Percentiles rank a stretch among this genome's conserved stretches.
These are phyloP conservation scores for Gastrolobium bilobum DNA, from an alignment of 306 rosid genomes.

Conservation along the genomic window DNA sequence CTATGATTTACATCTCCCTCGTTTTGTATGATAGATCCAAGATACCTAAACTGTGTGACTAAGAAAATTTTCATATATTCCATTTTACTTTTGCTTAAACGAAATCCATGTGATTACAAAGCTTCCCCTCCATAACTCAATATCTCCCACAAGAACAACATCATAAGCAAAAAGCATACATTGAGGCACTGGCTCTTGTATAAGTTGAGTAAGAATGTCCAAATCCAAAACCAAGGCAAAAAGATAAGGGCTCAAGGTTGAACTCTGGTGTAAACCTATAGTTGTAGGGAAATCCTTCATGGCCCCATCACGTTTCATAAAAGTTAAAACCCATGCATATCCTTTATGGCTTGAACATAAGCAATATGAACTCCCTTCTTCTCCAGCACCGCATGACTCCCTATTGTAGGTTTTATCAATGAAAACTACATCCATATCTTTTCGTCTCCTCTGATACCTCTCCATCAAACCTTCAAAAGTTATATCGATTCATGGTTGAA, in stretches of 20 bases:
- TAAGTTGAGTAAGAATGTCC: background rate
- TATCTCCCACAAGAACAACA: background rate
- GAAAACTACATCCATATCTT: no score
- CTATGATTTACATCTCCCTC: background rate
- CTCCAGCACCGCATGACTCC: no score
- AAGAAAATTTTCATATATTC: background rate
- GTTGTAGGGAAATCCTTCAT: background rate
- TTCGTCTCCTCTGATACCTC: no score
- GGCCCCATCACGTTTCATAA: background rate
- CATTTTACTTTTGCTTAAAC: background rate
- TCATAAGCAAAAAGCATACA: background rate
- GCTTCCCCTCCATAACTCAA: background rate
- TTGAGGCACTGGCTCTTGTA: background rate
- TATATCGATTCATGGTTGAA: background rate
- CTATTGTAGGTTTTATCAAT: no score
- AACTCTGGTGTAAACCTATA: background rate
- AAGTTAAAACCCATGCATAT: background rate
- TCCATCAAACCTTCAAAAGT: background rate
- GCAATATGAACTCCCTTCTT: no score
- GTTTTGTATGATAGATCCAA: background rate
- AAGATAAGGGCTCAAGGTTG: background rate
- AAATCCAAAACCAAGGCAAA: slow-evolving; percentile 10
- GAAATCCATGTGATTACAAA: background rate
- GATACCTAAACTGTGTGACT: background rate
- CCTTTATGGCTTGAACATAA: background rate